Evolutionary conservation across 1,284 basidiomycete genomes (phyloP).

Genomic region (Cryptococcus maquisensis): DNA sequence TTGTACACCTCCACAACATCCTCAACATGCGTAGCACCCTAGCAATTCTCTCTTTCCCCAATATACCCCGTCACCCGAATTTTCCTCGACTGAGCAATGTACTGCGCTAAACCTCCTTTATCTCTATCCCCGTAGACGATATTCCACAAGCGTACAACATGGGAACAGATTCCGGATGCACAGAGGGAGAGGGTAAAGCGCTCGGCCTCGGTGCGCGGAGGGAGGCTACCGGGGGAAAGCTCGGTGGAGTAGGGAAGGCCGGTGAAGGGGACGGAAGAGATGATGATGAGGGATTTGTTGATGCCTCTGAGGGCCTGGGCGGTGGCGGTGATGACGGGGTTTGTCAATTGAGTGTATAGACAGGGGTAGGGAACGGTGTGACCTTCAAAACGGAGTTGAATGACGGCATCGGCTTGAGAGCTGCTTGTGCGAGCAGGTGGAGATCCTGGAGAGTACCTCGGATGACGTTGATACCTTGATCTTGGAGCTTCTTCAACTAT

Average conservation of each 20-base stretch:
- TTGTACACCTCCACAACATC: conserved; percentile 30
- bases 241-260: background rate
- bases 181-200: background rate
- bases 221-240: background rate
- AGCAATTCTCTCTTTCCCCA: conserved; percentile 14
- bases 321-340: conserved; percentile 17
- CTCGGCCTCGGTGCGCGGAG: conserved; percentile 13
- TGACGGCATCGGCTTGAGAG: conserved; percentile 28
- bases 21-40: conserved; percentile 13
- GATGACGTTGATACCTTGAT: conserved; percentile 17
- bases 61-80: conserved; percentile 18
- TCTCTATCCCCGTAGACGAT: conserved; percentile 22
- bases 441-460: conserved; percentile 21
- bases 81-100: conserved; percentile 14
- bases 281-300: conserved; percentile 23
- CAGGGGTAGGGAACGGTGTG: background rate
- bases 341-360: too few species aligned
- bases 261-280: conserved; percentile 3
- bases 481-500: conserved; percentile 13
- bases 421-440: conserved; percentile 19
- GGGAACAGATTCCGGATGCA: conserved; percentile 12
- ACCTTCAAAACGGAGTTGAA: conserved; percentile 32
- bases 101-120: conserved; percentile 12
- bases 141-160: conserved; percentile 22
- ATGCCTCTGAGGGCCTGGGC: conserved; percentile 18